Evolutionary conservation across 805 yeast species (phyloP), one percentile per base, ranked within the genome.

Genomic region (Metschnikowia borealis): DNA sequence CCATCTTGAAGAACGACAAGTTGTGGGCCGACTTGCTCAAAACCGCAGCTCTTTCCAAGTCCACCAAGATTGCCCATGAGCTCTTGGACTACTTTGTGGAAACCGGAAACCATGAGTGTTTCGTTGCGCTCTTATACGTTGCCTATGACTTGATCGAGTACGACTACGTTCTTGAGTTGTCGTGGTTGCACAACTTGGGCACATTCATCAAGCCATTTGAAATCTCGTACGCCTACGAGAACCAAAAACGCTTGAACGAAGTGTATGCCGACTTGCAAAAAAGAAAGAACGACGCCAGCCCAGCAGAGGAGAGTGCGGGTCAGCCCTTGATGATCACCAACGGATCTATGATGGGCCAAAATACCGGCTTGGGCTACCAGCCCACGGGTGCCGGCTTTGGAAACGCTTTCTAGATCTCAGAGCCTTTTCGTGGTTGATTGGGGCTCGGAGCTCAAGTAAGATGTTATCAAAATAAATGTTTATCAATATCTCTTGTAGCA

Each of bases 91-190:
- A 92, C 74, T 94, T 94, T 68, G 97, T 94, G 53, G 97, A 92
- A 62, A 89, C 96, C 37, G 98, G 96, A 59, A 94, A 94, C 74
- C 89, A 85, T 70, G 99, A 94, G 75, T 88, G 96, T 62, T 87
- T 89, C 65, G 86, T 90, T 62, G 97, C 96, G 5, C 81, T 91
- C 54, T 78, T 94, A 63, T 94, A 85, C 73, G 75, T 89, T 5
- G 88, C 95, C 62, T 94, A 94, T 68, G 87, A 85, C 47, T 74
- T 85, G 63, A 76, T 94, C 57, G 81, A 82, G 47, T 83, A 82
- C 57, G 99, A 94, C 63, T 84, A 84, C 62, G 96, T 92, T 18
- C 70, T 86, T 58, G 99, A 94, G 69, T 73, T 90, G 57, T 79
- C 96, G 33, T 94, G 99, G 99, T 77, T 95, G 65, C 86, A 89